Conservation (phyloP, 257 asterid species). For the Solanum sejunctum region DNA sequence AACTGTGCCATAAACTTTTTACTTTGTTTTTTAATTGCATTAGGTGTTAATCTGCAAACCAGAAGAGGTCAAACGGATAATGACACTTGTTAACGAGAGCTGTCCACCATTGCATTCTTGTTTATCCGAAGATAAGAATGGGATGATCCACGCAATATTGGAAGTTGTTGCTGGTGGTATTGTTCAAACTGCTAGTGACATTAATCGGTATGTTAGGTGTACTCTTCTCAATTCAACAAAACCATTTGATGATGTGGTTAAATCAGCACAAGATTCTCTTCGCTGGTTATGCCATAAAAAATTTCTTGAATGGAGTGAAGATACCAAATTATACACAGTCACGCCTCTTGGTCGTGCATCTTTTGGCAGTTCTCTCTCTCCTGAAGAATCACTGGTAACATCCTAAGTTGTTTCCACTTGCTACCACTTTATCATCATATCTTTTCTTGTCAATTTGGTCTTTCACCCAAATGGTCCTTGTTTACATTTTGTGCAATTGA, state of each 20-base stretch:
- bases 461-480: neutral
- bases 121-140: conserved; percentile 94
- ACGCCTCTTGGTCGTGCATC: conserved; percentile 98
- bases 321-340: conserved; percentile 72
- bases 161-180: conserved; percentile 99
- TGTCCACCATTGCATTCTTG: conserved; percentile 96
- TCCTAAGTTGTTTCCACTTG: neutral
- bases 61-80: conserved; percentile 70
- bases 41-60: conserved; percentile 89
- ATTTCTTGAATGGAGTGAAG: conserved; percentile 89
- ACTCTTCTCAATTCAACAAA: conserved; percentile 91
- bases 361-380: conserved; percentile 93
- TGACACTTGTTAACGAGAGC: conserved; percentile 62
- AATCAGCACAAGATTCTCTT: conserved; percentile 96
- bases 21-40: conserved; percentile 1
- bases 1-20: neutral
- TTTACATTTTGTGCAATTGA: neutral
- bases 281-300: conserved; percentile 88
- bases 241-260: conserved; percentile 95
- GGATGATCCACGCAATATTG: conserved; percentile 97
- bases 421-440: conserved; percentile 4
- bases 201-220: conserved; percentile 90
- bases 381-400: conserved; percentile 91
- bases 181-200: conserved; percentile 90
- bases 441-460: neutral